Evolutionary conservation across 2,329 filamentous ascomycete species (phyloP).

Genomic region (Fusarium sp.): DNA sequence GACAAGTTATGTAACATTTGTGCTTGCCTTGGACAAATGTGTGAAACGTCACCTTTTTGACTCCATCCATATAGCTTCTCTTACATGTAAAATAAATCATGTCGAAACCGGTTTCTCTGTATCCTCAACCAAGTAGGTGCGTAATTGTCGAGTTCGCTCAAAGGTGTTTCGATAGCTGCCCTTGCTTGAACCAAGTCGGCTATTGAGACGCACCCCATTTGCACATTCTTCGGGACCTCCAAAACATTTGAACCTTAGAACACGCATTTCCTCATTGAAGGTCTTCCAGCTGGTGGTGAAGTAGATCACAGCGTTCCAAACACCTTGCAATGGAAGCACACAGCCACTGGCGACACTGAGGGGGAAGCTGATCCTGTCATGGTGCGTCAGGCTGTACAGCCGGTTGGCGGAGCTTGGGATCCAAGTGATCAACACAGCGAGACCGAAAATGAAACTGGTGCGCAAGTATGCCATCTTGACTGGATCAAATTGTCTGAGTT

Average conservation of each 20-base stretch:
- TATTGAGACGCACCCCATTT: constrained; percentile 41
- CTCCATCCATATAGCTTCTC: not conserved
- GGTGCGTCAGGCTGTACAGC: constrained; percentile 70
- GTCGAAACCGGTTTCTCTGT: not conserved
- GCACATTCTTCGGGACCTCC: constrained; percentile 6
- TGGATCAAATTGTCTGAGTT: constrained; percentile 55
- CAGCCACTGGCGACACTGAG: constrained; percentile 75
- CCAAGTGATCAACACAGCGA: constrained; percentile 68
- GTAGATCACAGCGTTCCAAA: constrained; percentile 84
- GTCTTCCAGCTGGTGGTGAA: constrained; percentile 68
- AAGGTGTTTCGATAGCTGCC: constrained; percentile 35
- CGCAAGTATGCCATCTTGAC: constrained; percentile 68
- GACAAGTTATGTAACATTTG: not conserved
- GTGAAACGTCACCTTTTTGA: not conserved
- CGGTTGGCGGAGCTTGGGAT: constrained; percentile 76
- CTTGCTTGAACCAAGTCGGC: constrained; percentile 35
- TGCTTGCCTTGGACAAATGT: not conserved
- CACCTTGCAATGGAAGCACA: constrained; percentile 79
- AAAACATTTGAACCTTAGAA: constrained; percentile 19
- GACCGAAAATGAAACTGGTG: constrained; percentile 68
- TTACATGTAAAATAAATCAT: not conserved
- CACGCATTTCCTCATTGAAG: constrained; percentile 41
- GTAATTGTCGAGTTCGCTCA: constrained; percentile 27
- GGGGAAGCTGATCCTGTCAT: constrained; percentile 62
- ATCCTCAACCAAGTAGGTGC: not conserved